phyloP scores from a whole-genome alignment of 78 protist species.

The Dictyostelium citrinum region DNA sequence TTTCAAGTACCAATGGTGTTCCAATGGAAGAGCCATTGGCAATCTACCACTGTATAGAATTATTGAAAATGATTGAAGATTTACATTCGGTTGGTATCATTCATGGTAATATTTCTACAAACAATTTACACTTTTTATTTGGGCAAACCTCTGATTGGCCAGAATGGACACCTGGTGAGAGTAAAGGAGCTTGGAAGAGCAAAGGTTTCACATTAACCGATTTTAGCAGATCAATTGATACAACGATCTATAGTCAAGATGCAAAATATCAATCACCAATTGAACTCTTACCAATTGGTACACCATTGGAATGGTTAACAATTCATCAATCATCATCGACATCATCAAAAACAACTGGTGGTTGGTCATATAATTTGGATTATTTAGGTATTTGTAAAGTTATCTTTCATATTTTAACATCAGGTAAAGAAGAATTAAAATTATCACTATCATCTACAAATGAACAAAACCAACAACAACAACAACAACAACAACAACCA shows the following conservation, averaged over 20 bases:
- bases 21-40: constrained; percentile 72
- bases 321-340: neutral
- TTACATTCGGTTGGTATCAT: constrained; percentile 72
- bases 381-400: constrained; percentile 29
- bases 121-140: constrained; percentile 40
- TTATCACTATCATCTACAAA: neutral
- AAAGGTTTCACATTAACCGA: constrained; percentile 78
- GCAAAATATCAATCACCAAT: neutral
- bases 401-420: constrained; percentile 13
- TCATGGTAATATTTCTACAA: constrained; percentile 83
- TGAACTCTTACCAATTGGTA: neutral
- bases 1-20: neutral
- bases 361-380: constrained; percentile 49
- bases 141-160: neutral
- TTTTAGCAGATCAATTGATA: constrained; percentile 77
- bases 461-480: neutral
- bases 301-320: neutral
- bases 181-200: constrained; percentile 56
- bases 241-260: constrained; percentile 12
- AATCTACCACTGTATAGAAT: constrained; percentile 82
- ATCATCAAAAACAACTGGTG: no score
- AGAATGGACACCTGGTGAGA: constrained; percentile 30
- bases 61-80: constrained; percentile 40
- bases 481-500: no score
- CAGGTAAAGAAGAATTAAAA: neutral